Percentiles rank a stretch among this genome's conserved stretches.
phyloP scores from a whole-genome alignment of 108 stramenopile genomes.

The Fistulifera solaris region DNA sequence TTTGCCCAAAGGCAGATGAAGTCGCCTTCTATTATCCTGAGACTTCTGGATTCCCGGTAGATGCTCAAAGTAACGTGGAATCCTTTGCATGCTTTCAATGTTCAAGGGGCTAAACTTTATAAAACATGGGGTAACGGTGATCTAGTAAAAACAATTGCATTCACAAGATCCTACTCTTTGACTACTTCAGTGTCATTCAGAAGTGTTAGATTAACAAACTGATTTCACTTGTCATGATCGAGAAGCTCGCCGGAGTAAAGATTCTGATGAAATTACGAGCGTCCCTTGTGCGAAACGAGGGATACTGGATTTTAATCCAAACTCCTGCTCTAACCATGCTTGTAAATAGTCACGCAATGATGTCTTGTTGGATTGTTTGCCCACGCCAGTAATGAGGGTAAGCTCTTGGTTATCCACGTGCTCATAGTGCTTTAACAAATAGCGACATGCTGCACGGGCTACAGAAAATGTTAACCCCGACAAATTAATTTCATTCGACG shows the following conservation, averaged over 20 bases:
- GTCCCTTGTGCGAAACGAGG: slow-evolving; percentile 43
- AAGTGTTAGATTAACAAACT: no score
- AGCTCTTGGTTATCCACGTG: slow-evolving; percentile 32
- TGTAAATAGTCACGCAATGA: slow-evolving; percentile 42
- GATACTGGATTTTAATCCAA: slow-evolving; percentile 31
- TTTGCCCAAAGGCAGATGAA: no score
- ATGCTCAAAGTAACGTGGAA: no score
- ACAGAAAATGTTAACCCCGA: slow-evolving; percentile 65
- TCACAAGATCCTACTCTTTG: no score
- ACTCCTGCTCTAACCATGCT: slow-evolving; percentile 31
- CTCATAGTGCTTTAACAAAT: slow-evolving; percentile 29
- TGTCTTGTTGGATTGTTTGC: slow-evolving; percentile 11
- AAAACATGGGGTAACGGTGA: no score
- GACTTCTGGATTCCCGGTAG: no score
- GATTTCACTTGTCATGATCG: no score
- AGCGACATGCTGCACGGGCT: slow-evolving; percentile 61
- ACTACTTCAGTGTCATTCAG: no score
- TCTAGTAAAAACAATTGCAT: no score
- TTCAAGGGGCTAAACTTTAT: no score
- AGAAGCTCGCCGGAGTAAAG: background rate
- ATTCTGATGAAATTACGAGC: slow-evolving; percentile 1
- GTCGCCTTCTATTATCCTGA: no score
- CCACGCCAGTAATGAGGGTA: slow-evolving; percentile 65
- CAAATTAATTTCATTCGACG: slow-evolving; percentile 56
- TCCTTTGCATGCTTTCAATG: no score